Base-by-base conservation (phyloP, 768 basidiomycete species). In the Suillus luteus region DNA sequence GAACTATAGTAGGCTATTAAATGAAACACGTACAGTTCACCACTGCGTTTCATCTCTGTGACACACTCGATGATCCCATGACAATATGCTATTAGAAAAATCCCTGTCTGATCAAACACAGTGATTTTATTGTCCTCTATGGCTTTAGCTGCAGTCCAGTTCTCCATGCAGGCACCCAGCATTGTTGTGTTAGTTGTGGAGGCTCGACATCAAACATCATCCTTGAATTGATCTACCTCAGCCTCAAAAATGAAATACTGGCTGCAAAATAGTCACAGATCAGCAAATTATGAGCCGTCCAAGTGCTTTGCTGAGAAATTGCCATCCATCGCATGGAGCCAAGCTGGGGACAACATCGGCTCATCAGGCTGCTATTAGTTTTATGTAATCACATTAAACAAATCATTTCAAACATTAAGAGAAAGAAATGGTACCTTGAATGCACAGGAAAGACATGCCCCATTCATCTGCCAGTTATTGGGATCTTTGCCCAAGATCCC, bases 101-200 rank as follows among this genome's bases (percentile, higher is more conserved):
- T 68, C 0, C 80, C 79, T 0, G 76, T 73, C 68, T 80, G 76
- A 0, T 75, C 63, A 62, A 78, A 82, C 12, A 78, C 66, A 75
- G 73, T 77, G 72, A 76, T 76, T 46, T 67, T 67, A 62, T 78
- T 76, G 27, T 68, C 57, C 2, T 69, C 65, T 37, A 76, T 71
- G 0, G 67, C 63, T 0, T 70, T 66, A 1, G 71, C 72, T 4
- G 73, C 75, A 61, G 73, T 77, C 79, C 77, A 79, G 55, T 75
- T 76, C 22, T 75, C 65, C 2, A 71, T 70, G 64, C 75, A 78
- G 62, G 62, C 43, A 8, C 49, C 14, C 24, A 7, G 22, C 22
- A 22, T 49, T 43, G 44, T n/a, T 65, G 49, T 8, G n/a, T 57
- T n/a, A 31, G 24, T 31, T 24, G 60, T 15, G 24, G 62, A 40